Percentiles rank a stretch among this genome's conserved stretches.
Evolutionary conservation across 495 filamentous ascomycete genomes (phyloP).

Genomic region (Chlorociboria aeruginascens): DNA sequence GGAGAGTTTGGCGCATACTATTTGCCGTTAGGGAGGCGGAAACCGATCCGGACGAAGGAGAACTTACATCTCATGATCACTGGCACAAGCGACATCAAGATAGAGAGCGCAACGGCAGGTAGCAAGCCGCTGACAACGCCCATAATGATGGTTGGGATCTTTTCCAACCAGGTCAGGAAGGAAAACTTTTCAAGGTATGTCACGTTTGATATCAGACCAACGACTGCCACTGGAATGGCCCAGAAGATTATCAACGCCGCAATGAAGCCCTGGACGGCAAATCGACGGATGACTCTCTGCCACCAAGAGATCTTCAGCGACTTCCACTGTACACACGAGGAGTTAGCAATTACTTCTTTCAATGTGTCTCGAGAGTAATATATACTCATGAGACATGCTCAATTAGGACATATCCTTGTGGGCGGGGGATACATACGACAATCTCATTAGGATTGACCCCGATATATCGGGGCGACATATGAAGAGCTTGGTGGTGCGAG

Average conservation of each 20-base stretch:
- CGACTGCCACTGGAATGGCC: conserved; percentile 82
- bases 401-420: no score
- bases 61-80: conserved; percentile 52
- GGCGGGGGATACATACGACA: conserved; percentile 27
- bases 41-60: conserved; percentile 20
- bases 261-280: conserved; percentile 59
- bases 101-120: conserved; percentile 63
- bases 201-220: conserved; percentile 83
- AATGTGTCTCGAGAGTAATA: no score
- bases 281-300: conserved; percentile 63
- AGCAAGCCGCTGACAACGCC: conserved; percentile 81
- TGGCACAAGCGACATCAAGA: conserved; percentile 85
- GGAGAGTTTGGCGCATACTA: conserved; percentile 56
- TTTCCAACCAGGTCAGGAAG: conserved; percentile 64
- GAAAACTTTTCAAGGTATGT: conserved; percentile 47
- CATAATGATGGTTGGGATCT: conserved; percentile 57
- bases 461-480: conserved; percentile 87
- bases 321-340: conserved; percentile 38
- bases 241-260: conserved; percentile 82
- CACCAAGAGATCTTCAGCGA: conserved; percentile 84
- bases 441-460: conserved; percentile 77
- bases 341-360: no score
- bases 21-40: conserved; percentile 15
- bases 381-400: no score
- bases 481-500: conserved; percentile 77